Evolutionary conservation across 192 early-diverging fungal genomes (phyloP), one percentile per base, ranked within the genome.

Genomic region (Spizellomyces sp.): DNA sequence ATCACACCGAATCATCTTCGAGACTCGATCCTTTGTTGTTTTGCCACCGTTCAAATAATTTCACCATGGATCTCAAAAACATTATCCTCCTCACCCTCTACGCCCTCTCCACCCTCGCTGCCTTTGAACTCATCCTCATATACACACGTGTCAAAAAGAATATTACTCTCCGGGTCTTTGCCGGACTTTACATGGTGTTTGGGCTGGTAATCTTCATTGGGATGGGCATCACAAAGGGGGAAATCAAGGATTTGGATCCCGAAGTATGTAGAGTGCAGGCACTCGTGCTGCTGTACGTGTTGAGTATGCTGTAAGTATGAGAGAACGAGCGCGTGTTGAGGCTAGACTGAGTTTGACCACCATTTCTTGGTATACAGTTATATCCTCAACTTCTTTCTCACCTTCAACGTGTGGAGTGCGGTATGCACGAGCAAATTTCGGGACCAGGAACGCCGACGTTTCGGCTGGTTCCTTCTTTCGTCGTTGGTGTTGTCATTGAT

Each of bases 391-490:
- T 72, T 63, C n/a, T 72, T 63, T 62, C 45, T 72, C 47, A 72
- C 70, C 27, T 72, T 72, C 70, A 72, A 72, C 62, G 70, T 72
- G 6, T 72, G 70, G 70, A 56, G 48, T 42, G 70, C 70, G n/a
- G 70, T 72, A 17, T 72, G 70, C 62, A 64, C 47, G 41, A 10
- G 22, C 46, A 72, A 72, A 27, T 72, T 72, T 55, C 60, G 70
- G 5, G 70, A 72, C 50, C 70, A 64, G n/a, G 70, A 72, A 55
- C 12, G 45, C 10, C 46, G 62, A 15, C 70, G 70, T 5, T 64
- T 72, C 62, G 50, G 52, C 15, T 45, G 62, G 48, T 72, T 57
- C 62, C 62, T 72, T 6, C 10, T 10, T 43, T 41, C 48, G n/a
- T 72, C 70, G 6, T 12, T 72, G 52, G 10, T 72, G 10, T 10